phyloP scores from a whole-genome alignment of 1,139 yeast species.

The Magnusiomyces tetraspermus region DNA sequence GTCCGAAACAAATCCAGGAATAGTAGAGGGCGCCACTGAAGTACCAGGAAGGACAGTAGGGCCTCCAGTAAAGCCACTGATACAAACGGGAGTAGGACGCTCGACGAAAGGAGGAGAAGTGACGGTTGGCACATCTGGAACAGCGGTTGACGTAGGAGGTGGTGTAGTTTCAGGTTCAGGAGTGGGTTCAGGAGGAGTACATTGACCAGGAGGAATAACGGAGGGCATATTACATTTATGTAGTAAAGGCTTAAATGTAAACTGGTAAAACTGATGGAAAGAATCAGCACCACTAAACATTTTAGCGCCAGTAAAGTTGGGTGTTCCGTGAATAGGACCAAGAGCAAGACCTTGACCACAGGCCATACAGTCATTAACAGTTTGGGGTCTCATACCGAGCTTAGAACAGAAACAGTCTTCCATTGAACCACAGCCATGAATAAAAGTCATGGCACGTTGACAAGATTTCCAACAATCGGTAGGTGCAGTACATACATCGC shows the following conservation, averaged over 20 bases:
- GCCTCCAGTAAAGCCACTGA: background rate
- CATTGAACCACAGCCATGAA: constrained; percentile 7
- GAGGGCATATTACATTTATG: constrained; percentile 6
- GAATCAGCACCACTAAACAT: constrained; percentile 6
- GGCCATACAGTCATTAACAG: constrained; percentile 10
- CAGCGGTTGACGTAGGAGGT: background rate
- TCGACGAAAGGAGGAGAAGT: constrained; percentile 4
- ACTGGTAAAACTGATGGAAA: constrained; percentile 12
- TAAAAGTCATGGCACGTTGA: constrained; percentile 12
- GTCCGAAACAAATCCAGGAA: background rate
- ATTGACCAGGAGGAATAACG: constrained; percentile 3
- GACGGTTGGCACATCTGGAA: constrained; percentile 3
- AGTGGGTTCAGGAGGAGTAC: background rate
- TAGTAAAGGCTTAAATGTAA: constrained; percentile 10
- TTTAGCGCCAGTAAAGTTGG: constrained; percentile 9
- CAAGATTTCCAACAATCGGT: constrained; percentile 14
- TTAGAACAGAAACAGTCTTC: constrained; percentile 10
- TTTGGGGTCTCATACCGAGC: constrained; percentile 1
- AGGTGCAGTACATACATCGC: constrained; percentile 12
- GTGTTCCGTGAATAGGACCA: constrained; percentile 2
- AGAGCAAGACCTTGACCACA: constrained; percentile 13
- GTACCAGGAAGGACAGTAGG: constrained; percentile 5
- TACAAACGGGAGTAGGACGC: background rate
- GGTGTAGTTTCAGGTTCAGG: background rate
- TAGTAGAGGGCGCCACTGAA: constrained; percentile 3